These are phyloP conservation scores for Phaeosphaeriaceae sp. DNA, from an alignment of 2,329 filamentous ascomycete species.

Conservation along the genomic window DNA sequence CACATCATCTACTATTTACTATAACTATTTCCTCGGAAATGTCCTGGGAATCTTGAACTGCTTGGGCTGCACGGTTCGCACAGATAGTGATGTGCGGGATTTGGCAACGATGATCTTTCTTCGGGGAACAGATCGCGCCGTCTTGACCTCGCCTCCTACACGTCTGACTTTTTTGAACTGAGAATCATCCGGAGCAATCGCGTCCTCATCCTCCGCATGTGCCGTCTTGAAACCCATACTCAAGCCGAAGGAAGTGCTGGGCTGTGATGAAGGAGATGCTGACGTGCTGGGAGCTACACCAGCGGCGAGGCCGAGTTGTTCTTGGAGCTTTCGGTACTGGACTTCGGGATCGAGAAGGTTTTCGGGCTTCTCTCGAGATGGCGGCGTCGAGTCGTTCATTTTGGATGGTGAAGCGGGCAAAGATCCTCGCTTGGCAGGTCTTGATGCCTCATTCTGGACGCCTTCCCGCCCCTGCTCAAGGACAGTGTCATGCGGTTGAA, in stretches of 20 bases:
- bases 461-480: not conserved
- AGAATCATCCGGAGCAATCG: not conserved
- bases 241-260: not conserved
- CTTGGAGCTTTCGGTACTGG: slow-evolving; percentile 19
- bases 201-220: not conserved
- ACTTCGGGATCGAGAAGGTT: slow-evolving; percentile 15
- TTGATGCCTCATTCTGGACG: not conserved
- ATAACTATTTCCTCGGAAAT: too few species aligned
- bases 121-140: too few species aligned
- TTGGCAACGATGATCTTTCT: too few species aligned
- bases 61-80: too few species aligned
- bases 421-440: not conserved
- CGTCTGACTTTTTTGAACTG: not conserved
- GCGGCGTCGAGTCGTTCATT: not conserved
- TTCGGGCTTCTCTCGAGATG: not conserved
- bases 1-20: too few species aligned
- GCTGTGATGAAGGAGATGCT: not conserved
- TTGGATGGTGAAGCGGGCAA: not conserved
- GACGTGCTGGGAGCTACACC: not conserved
- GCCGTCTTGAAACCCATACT: not conserved
- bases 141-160: not conserved
- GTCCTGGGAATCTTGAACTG: too few species aligned
- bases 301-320: slow-evolving; percentile 14
- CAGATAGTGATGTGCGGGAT: too few species aligned
- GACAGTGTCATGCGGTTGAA: not conserved